These are phyloP conservation scores for Nicotiana otophora DNA, from an alignment of 257 asterid genomes.

Conservation along the genomic window DNA sequence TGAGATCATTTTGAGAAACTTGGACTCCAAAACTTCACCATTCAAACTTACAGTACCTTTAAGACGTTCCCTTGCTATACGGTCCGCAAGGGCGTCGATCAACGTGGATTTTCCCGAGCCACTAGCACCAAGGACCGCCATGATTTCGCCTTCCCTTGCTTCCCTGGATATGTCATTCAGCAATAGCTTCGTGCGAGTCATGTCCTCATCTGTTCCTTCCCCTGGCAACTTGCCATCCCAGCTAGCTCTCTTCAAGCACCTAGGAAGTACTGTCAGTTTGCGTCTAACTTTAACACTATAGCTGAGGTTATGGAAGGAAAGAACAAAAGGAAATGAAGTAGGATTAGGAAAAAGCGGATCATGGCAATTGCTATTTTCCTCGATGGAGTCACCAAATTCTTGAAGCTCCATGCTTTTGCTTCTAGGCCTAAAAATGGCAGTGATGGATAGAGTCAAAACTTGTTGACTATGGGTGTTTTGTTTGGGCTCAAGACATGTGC, in stretches of 20 bases:
- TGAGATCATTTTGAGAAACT: conserved; percentile 47
- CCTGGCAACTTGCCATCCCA: background rate
- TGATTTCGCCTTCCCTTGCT: conserved; percentile 56
- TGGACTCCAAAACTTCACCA: conserved; percentile 43
- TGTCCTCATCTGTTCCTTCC: background rate
- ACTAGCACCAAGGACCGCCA: conserved; percentile 58
- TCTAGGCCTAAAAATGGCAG: too few species aligned
- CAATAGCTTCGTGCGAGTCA: conserved; percentile 9
- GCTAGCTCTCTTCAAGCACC: background rate
- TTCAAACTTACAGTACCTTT: conserved; percentile 42
- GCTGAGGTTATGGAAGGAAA: conserved; percentile 48
- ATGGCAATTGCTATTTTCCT: background rate
- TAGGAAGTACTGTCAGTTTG: conserved; percentile 11
- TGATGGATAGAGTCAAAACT: too few species aligned
- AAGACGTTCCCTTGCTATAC: conserved; percentile 44
- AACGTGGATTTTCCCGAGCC: conserved; percentile 60
- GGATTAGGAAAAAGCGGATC: conserved; percentile 13
- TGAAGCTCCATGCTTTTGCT: too few species aligned
- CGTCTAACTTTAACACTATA: conserved; percentile 34
- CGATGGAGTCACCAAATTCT: too few species aligned
- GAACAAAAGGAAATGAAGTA: conserved; percentile 36
- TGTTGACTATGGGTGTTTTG: too few species aligned
- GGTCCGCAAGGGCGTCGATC: conserved; percentile 51
- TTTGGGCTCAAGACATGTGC: too few species aligned
- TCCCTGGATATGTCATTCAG: conserved; percentile 44